phyloP scores from a whole-genome alignment of 257 asterid species.

The Scutellaria galericulata region DNA sequence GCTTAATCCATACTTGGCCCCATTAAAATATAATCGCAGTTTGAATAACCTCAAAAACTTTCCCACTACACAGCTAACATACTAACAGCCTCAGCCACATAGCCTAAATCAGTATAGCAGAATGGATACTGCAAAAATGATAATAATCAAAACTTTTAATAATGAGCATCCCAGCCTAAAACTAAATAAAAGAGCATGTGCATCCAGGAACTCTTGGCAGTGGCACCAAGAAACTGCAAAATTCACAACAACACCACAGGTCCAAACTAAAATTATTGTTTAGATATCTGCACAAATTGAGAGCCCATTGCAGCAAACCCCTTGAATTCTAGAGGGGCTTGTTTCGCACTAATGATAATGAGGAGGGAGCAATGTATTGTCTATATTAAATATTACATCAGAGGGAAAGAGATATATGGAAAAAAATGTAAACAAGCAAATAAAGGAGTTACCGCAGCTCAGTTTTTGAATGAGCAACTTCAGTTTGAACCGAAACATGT shows the following conservation, averaged over 20 bases:
- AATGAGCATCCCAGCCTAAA: constrained; percentile 3
- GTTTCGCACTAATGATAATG: background rate
- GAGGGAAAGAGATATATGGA: constrained; percentile 14
- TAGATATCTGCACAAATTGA: background rate
- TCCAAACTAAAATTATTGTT: background rate
- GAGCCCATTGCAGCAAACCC: background rate
- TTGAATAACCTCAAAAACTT: background rate
- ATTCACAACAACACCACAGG: background rate
- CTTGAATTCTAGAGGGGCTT: background rate
- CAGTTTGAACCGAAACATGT: constrained; percentile 92
- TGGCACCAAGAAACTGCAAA: background rate
- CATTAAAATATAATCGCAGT: background rate
- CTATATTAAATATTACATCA: constrained; percentile 18
- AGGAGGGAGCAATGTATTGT: background rate
- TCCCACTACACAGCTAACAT: background rate
- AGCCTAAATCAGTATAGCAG: background rate
- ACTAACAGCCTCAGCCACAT: constrained; percentile 20
- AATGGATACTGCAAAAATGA: background rate
- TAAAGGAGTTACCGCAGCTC: constrained; percentile 74
- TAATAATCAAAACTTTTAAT: background rate
- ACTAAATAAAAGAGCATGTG: background rate
- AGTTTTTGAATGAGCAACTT: constrained; percentile 96
- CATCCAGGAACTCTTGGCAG: background rate
- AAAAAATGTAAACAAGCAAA: constrained; percentile 23
- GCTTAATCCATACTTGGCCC: background rate